Conservation (phyloP, 768 basidiomycete species). For the Cystofilobasidium bisporidii region DNA sequence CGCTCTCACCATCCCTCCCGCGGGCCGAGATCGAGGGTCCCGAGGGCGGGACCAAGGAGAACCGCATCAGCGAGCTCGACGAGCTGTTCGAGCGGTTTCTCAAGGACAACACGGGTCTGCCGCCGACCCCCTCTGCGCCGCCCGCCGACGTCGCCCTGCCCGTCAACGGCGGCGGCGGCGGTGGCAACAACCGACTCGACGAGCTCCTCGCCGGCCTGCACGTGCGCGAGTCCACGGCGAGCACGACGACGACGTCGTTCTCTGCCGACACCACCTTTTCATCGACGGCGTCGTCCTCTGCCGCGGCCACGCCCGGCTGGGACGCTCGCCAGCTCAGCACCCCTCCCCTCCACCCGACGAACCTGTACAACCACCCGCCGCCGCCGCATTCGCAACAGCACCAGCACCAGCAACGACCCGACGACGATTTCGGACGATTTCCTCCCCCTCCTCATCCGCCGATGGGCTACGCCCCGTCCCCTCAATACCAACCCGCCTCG, state of each 20-base stretch:
- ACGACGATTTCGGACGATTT: neutral
- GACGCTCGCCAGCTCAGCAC: neutral
- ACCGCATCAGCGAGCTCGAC: slow-evolving; percentile 21
- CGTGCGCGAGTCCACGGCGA: neutral
- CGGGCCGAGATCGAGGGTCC: neutral
- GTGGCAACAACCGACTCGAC: neutral
- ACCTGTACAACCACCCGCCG: neutral
- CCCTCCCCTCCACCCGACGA: neutral
- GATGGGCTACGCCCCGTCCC: neutral
- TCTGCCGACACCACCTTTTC: neutral
- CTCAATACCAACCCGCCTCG: neutral
- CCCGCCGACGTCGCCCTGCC: neutral
- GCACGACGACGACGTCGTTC: neutral
- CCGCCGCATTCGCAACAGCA: neutral
- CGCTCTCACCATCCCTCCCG: neutral
- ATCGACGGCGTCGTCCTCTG: neutral
- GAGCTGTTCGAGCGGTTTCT: slow-evolving; percentile 23
- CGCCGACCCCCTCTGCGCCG: neutral
- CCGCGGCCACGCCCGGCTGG: neutral
- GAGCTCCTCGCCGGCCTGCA: slow-evolving; percentile 1
- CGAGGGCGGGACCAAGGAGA: slow-evolving; percentile 1
- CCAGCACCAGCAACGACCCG: neutral
- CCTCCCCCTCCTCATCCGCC: neutral
- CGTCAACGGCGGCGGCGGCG: neutral
- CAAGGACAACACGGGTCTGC: neutral